Evolutionary conservation across 257 asterid genomes (phyloP).

Genomic region (Plantago ovata): DNA sequence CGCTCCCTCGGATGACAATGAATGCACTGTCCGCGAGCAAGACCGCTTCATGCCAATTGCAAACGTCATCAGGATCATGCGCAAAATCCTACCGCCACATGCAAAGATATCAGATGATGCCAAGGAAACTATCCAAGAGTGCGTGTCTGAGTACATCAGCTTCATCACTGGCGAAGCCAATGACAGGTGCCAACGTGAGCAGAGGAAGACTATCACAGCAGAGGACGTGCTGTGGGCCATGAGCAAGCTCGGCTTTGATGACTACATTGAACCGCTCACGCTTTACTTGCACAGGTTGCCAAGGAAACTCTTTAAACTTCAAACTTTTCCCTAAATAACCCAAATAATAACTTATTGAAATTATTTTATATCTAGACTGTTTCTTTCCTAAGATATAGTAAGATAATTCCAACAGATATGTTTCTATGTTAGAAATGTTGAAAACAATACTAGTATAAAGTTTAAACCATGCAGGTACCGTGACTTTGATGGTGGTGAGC

Average conservation of each 20-base stretch:
- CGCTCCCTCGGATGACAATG: conserved; percentile 29
- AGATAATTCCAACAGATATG: background rate
- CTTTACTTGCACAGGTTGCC: conserved; percentile 57
- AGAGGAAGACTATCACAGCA: conserved; percentile 89
- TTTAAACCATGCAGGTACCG: conserved; percentile 28
- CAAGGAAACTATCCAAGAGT: conserved; percentile 90
- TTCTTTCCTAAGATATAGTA: background rate
- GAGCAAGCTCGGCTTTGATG: conserved; percentile 90
- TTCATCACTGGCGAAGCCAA: conserved; percentile 95
- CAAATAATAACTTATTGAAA: background rate
- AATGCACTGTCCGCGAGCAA: conserved; percentile 85
- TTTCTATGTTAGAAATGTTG: too few species aligned
- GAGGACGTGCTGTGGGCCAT: conserved; percentile 96
- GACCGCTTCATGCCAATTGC: conserved; percentile 99
- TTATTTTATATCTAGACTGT: background rate
- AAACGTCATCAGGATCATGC: conserved; percentile 86
- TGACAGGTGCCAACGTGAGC: conserved; percentile 90
- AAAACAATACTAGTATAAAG: background rate
- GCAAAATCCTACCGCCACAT: conserved; percentile 75
- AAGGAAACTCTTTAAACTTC: background rate
- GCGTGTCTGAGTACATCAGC: conserved; percentile 91
- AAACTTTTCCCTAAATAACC: background rate
- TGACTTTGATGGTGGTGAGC: conserved; percentile 70
- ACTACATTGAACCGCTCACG: conserved; percentile 87
- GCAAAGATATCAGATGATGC: conserved; percentile 95